Evolutionary conservation across 495 filamentous ascomycete species (phyloP), one percentile per base, ranked within the genome.

Genomic region (Physcia stellaris): DNA sequence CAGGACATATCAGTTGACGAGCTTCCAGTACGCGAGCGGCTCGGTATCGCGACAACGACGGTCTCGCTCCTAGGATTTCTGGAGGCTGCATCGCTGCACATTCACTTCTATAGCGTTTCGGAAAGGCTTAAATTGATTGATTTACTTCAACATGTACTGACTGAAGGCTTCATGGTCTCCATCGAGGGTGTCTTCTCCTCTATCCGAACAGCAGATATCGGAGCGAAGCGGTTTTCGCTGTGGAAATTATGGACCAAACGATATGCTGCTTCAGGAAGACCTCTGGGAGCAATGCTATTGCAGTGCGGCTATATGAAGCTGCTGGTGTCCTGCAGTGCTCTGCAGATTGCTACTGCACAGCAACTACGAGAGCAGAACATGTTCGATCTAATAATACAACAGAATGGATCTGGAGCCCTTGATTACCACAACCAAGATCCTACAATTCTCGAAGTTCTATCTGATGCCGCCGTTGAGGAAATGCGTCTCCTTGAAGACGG

Each of bases 261-360:
- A 32, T 96, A 98, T 56, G 75, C 86, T 19, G 69, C 72, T 6
- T 66, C 72, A 39, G 81, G 80, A 10, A 74, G 81, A 12, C 87
- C 90, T 2, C 57, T 96, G 22, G 86, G 90, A 4, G 85, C 86
- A n/a, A 87, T 94, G 82, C 62, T 95, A 6, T 58, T 98, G 12
- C 85, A 86, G 53, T 75, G 80, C 50, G 83, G 75, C 36, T 86
- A 86, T 53, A 87, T 87, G 74, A 75, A 72, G 52, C 72, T 96
- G 33, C 66, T 92, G 19, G 79, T 84, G 38, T 75, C 84, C 4
- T 77, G 71, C 37, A 83, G 82, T n/a, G 79, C 80, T 6, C 64
- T 92, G 35, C 60, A 77, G 18, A 63, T 83, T 17, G 63, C 73
- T 32, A 69, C 76, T 11, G 66, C 71, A 2, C 64, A 75, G 10